Evolutionary conservation across 2,329 filamentous ascomycete species (phyloP).

Genomic region (Clarireedia sp.): DNA sequence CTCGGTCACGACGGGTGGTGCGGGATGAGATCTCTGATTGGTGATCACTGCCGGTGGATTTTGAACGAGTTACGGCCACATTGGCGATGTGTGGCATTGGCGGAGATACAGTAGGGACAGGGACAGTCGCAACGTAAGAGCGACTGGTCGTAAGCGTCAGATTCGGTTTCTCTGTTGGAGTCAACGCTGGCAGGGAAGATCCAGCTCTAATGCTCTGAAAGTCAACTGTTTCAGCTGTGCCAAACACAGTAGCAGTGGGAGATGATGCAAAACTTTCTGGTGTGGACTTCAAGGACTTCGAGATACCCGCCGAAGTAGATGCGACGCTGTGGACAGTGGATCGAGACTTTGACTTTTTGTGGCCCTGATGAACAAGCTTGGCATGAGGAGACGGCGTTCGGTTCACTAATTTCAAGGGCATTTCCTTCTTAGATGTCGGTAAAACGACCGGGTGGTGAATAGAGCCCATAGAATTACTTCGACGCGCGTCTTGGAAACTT

Average conservation of each 20-base stretch:
- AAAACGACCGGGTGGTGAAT: neutral
- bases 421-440: neutral
- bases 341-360: neutral
- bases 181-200: neutral
- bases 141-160: neutral
- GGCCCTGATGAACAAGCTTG: neutral
- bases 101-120: neutral
- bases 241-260: neutral
- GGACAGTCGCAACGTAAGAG: neutral
- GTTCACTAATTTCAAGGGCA: neutral
- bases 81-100: neutral
- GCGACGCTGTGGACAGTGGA: conserved; percentile 4
- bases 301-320: neutral
- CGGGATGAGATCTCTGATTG: neutral
- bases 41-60: neutral
- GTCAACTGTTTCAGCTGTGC: conserved; percentile 4
- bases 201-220: neutral
- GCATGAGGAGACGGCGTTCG: neutral
- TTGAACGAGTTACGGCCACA: neutral
- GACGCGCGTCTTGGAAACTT: neutral
- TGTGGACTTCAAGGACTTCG: conserved; percentile 1
- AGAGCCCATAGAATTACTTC: neutral
- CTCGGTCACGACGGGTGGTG: conserved; percentile 18
- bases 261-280: neutral
- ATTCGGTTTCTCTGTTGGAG: neutral